Conservation (phyloP, 139 green algal species). For the Chlamydomonas eustigma region DNA sequence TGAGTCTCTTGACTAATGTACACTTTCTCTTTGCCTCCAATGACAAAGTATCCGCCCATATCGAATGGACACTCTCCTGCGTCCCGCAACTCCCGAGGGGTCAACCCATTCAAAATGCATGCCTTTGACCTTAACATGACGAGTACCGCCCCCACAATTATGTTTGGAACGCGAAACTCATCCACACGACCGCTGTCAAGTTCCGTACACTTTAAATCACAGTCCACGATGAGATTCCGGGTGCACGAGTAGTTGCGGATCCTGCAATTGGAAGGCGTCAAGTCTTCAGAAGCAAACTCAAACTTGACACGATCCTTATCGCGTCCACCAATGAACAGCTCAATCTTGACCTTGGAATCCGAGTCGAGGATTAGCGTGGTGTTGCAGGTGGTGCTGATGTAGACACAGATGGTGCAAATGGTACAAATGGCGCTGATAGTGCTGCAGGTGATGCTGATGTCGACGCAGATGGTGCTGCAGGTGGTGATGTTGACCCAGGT, state of each 20-base stretch:
- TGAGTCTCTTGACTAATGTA: conserved; percentile 91
- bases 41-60: conserved; percentile 87
- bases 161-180: no score
- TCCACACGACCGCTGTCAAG: no score
- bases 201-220: no score
- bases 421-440: background rate
- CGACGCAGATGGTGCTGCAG: background rate
- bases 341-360: no score
- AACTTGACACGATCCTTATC: no score
- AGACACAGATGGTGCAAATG: background rate
- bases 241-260: no score
- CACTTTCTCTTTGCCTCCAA: conserved; percentile 84
- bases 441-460: background rate
- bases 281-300: no score
- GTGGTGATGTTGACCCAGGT: background rate
- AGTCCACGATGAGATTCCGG: no score
- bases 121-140: conserved; percentile 80
- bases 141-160: no score
- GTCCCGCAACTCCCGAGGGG: conserved; percentile 56
- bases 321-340: no score
- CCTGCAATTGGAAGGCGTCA: no score
- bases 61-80: conserved; percentile 84
- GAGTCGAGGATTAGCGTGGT: no score
- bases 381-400: background rate
- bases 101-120: conserved; percentile 56